Evolutionary conservation across 805 yeast species (phyloP), one percentile per base, ranked within the genome.

Genomic region (Teunomyces gatunensis): DNA sequence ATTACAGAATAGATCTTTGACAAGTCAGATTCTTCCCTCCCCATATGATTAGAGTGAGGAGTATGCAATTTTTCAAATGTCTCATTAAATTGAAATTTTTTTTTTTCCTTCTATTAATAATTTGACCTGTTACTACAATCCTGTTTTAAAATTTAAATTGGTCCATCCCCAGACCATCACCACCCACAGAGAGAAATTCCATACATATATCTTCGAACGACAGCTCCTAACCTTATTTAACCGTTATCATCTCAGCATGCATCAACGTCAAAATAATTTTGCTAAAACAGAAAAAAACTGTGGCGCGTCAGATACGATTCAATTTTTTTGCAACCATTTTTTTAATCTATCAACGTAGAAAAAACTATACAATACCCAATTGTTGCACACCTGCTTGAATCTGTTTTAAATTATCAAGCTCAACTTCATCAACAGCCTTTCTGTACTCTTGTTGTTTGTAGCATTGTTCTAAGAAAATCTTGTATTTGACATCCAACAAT

Each of bases 391-490:
- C 39, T 18, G 25, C 15, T 13, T 37, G 25, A 17, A 20, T 13
- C 9, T 50, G 45, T 21, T 43, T 34, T 39, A 44, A 27, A 27
- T 40, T 47, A 10, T 44, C 48, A 13, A 11, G 12, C 51, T 73
- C 78, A 3, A 78, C 73, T 35, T 61, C 65, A 54, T 83, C 87
- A 40, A 92, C 89, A 71, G 80, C 62, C 20, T 71, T 65, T 64
- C 98, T 79, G 69, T 89, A 92, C 58, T 75, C 80, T 58, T 78
- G 84, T 68, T 94, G 98, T 25, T 85, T 78, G 55, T 74, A 80
- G 39, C 95, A 89, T 80, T 89, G 94, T 60, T 92, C 97, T 47
- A 89, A 72, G 77, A 89, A 90, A 39, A 92, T 80, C 67, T 82
- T 79, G 74, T 89, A 94, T 69, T 94, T 94, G 34, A 85, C 86